Evolutionary conservation across 306 rosid species (phyloP), one percentile per base, ranked within the genome.

Genomic region (Quercus engelmannii): DNA sequence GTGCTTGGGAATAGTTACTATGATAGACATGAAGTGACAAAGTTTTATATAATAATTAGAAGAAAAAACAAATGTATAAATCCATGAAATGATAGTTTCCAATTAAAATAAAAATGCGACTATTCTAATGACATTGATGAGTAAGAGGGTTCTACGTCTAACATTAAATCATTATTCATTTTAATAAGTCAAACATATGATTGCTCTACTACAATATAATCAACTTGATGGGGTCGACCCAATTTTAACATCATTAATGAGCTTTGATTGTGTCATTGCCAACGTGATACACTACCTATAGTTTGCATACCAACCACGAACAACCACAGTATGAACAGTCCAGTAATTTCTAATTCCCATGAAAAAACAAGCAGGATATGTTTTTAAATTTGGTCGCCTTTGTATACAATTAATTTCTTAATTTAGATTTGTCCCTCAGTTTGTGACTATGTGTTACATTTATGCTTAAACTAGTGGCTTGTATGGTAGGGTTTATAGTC

Each of bases 241-340:
- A 58, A 38, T 49, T 31, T 67, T 65, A 69, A 76, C 65, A 75
- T 33, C 49, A 64, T 79, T 76, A 68, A 65, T 59, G 77, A 78
- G 51, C 59, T 58, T 20, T 20, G 30, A 51, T 51, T 62, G 79
- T 41, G 73, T 86, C 81, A 74, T 38, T 83, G 83, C 84, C 14
- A 64, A 82, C 80, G 82, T 76, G 76, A 73, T 46, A 33, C 46
- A 19, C 33, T 56, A 69, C 15, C 15, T 35, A 51, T 38, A 69
- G 14, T 30, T 30, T 73, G 21, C 59, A 59, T 62, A 55, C 73
- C 80, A 76, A 67, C 74, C 35, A 52, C 69, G 73, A 6, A 38
- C 76, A 54, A 10, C 15, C 23, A 41, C 43, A 14, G 20, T 52
- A n/a, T 68, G 79, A 20, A 25, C 35, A 57, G 54, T 68, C 61